Evolutionary conservation across 768 basidiomycete species (phyloP).

Genomic region (Auricularia sp.): DNA sequence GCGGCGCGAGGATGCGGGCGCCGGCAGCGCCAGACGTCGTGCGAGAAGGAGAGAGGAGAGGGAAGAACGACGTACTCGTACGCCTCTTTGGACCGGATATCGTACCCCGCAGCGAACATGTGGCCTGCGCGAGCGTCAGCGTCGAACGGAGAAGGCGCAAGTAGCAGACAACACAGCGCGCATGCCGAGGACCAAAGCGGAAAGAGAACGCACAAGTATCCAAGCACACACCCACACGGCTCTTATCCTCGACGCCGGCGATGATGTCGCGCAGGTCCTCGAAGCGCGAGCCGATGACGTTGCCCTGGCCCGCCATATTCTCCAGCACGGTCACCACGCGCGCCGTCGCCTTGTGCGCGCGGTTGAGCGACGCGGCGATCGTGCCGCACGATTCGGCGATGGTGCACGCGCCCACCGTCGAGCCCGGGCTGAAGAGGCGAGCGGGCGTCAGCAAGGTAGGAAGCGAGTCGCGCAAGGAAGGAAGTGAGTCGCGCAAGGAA

Average conservation of each 20-base stretch:
- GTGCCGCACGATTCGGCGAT: conserved; percentile 47
- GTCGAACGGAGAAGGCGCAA: too few species aligned
- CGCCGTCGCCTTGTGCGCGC: conserved; percentile 53
- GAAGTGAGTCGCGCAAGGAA: too few species aligned
- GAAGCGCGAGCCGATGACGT: conserved; percentile 66
- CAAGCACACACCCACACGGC: conserved; percentile 68
- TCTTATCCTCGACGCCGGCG: conserved; percentile 56
- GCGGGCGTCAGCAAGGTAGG: too few species aligned
- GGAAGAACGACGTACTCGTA: conserved; percentile 44
- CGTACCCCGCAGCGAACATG: conserved; percentile 74
- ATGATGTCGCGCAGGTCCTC: conserved; percentile 62
- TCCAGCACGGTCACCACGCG: conserved; percentile 60
- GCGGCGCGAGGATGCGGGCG: too few species aligned
- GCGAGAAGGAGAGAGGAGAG: too few species aligned
- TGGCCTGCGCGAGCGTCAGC: conserved; percentile 38
- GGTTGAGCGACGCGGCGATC: conserved; percentile 66
- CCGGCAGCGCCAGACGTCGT: too few species aligned
- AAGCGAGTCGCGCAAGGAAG: too few species aligned
- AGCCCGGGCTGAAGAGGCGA: conserved; percentile 86
- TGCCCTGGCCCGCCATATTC: conserved; percentile 81
- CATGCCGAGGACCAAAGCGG: too few species aligned
- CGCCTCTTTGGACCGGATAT: conserved; percentile 59
- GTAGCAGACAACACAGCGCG: too few species aligned
- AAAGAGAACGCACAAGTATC: too few species aligned
- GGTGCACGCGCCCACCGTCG: conserved; percentile 62